Evolutionary conservation across 2,329 filamentous ascomycete species (phyloP), one percentile per base, ranked within the genome.

Genomic region (Colletotrichum tropicicola): DNA sequence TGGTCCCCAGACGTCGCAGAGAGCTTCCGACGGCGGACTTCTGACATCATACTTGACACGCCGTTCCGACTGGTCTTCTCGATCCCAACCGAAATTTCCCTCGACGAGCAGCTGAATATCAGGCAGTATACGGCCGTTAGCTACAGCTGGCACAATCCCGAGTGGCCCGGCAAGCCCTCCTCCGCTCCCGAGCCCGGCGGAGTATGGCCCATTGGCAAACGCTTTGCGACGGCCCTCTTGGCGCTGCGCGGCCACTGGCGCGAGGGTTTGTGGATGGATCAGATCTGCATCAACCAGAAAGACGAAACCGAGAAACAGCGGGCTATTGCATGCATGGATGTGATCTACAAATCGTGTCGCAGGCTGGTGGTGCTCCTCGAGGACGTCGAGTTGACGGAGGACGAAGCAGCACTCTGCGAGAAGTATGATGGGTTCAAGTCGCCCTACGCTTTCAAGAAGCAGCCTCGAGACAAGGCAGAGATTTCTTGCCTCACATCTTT

Each of bases 271-370:
- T 80, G 78, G 78, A 76, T 78, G 4, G 78, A 80, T 49, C 78
- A 80, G 68, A 68, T 80, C 37, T 80, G 78, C 63, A 79, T 80
- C 59, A 76, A 80, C 55, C 78, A 80, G 66, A 67, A 71, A 6
- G 73, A 80, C 49, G 68, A 77, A n/a, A 64, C 61, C 1, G 78
- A 80, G 64, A 58, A 63, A 21, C 59, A 61, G 32, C 43, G 32
- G 9, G 32, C 58, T 6, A 61, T 61, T 6, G 58, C 58, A 6
- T 61, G 41, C 15, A 61, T 61, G 58, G 58, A 56, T 9, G 43
- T 56, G 2, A n/a, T 61, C 23, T 61, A 61, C 25, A 55, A 48
- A 8, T 56, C 51, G 5, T 61, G 58, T n/a, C 52, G 58, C 1
- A 48, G 39, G 32, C 43, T 61, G 6, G 43, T 61, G 13, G 58